Base-by-base conservation (phyloP, 768 basidiomycete species). In the Mycena galopus region DNA sequence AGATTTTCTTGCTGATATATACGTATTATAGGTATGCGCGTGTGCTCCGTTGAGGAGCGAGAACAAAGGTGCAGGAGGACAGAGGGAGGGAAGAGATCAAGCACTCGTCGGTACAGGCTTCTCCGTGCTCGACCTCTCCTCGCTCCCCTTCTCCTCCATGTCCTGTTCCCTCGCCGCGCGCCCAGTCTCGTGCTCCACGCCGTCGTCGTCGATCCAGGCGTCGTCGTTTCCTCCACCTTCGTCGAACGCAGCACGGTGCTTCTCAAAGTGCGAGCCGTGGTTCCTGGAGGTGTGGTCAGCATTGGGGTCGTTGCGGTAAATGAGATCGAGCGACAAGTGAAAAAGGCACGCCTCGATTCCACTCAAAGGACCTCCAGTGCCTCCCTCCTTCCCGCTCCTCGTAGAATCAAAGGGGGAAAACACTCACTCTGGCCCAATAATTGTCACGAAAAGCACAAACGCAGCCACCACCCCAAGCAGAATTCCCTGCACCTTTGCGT, bases 401-500 rank as follows among this genome's bases (percentile, higher is more conserved):
- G 6, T 14, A 33, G 5, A 39, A 19, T 66, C 25, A 59, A 1
- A 25, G 25, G 5, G 27, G 51, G 47, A 44, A 1, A 27, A 66
- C 14, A 88, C 93, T 69, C 74, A 92, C 92, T 89, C 88, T 0
- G 94, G 92, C 4, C 96, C 96, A 67, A 97, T 80, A 73, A 95
- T 83, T 16, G 92, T 92, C 76, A 94, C 87, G 78, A 95, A 32
- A 55, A 97, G 81, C 51, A 95, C 90, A 73, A 93, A 97, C 0
- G 90, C 91, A 1, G 94, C 86, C 23, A 98, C 93, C 29, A 88
- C 86, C 10, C 96, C 96, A 56, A 98, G 92, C 42, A 98, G 86
- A 77, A 98, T 96, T 47, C 94, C 94, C 84, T 95, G 94, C 6
- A 94, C 94, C 80, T 88, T 91, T 3, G 92, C 93, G 74, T 94